These are phyloP conservation scores for Penicillium sp. DNA, from an alignment of 2,329 filamentous ascomycete species.

Conservation along the genomic window DNA sequence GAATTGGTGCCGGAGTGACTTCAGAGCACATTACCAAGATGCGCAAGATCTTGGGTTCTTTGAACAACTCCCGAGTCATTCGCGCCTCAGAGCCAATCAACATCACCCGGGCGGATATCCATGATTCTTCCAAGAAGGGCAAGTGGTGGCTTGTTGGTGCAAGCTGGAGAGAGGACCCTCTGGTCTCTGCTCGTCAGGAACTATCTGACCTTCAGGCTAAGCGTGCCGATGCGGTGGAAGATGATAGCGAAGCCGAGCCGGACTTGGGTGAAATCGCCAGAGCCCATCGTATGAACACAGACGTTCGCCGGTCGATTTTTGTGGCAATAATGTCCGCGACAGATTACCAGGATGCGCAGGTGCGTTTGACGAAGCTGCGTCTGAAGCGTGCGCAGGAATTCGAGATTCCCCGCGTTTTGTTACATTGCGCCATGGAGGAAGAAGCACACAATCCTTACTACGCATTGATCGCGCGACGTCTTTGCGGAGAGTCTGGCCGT, in stretches of 20 bases:
- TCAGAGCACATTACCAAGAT: slow-evolving; percentile 81
- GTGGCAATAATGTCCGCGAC: slow-evolving; percentile 79
- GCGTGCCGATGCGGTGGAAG: slow-evolving; percentile 10
- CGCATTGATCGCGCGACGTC: slow-evolving; percentile 69
- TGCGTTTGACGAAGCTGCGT: slow-evolving; percentile 71
- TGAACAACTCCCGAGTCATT: slow-evolving; percentile 59
- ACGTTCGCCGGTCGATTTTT: slow-evolving; percentile 85
- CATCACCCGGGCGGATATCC: slow-evolving; percentile 74
- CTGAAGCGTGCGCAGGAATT: slow-evolving; percentile 80
- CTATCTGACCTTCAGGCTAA: slow-evolving; percentile 16
- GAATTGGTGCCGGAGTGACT: slow-evolving; percentile 63
- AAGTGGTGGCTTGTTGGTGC: slow-evolving; percentile 99
- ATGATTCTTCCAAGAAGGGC: slow-evolving; percentile 74
- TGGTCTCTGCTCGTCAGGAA: slow-evolving; percentile 32
- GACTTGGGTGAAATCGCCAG: slow-evolving; percentile 70
- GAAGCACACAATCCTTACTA: slow-evolving; percentile 89
- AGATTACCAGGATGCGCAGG: slow-evolving; percentile 76
- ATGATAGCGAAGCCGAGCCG: slow-evolving; percentile 40
- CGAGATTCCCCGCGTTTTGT: slow-evolving; percentile 79
- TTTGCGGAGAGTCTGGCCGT: slow-evolving; percentile 62
- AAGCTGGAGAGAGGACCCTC: slow-evolving; percentile 60
- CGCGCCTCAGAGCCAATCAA: slow-evolving; percentile 76
- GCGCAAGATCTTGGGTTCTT: slow-evolving; percentile 75
- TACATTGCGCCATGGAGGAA: slow-evolving; percentile 82
- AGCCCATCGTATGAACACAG: slow-evolving; percentile 79